Percentiles rank a stretch among this genome's conserved stretches.
Evolutionary conservation across 257 asterid genomes (phyloP).

Genomic region (Voacanga thouarsii): DNA sequence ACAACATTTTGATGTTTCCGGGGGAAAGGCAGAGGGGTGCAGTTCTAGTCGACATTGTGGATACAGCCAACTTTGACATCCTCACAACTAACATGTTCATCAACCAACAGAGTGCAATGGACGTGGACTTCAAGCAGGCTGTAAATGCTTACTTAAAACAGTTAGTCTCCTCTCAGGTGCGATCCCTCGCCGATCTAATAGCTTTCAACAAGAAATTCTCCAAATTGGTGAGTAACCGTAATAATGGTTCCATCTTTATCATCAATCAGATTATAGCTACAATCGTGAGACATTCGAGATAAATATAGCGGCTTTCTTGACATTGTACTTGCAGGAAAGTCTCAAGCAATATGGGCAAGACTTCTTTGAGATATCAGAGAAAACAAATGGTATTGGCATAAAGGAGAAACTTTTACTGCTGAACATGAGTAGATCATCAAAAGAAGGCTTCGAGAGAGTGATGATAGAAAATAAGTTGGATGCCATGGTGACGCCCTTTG

Average conservation of each 20-base stretch:
- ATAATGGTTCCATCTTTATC: background rate
- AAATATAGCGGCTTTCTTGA: background rate
- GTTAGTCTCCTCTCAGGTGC: slow-evolving; percentile 36
- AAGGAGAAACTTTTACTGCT: slow-evolving; percentile 28
- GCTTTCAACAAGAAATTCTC: slow-evolving; percentile 36
- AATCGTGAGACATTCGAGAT: too few relatives aligned
- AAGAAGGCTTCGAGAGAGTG: slow-evolving; percentile 32
- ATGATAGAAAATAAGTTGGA: slow-evolving; percentile 36
- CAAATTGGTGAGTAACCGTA: slow-evolving; percentile 20
- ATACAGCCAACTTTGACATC: slow-evolving; percentile 23
- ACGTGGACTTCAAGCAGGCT: slow-evolving; percentile 38
- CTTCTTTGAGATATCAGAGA: slow-evolving; percentile 35
- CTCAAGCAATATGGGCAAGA: slow-evolving; percentile 36
- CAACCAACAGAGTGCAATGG: slow-evolving; percentile 18
- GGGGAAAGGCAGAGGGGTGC: slow-evolving; percentile 37
- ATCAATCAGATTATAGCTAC: too few relatives aligned
- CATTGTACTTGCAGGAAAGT: slow-evolving; percentile 31
- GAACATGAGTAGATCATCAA: slow-evolving; percentile 16
- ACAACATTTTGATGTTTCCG: background rate
- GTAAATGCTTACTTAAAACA: slow-evolving; percentile 36
- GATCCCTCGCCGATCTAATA: slow-evolving; percentile 39
- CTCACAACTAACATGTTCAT: slow-evolving; percentile 13
- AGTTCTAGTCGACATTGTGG: slow-evolving; percentile 31
- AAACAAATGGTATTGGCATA: slow-evolving; percentile 35
- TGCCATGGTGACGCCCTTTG: slow-evolving; percentile 28